phyloP scores from a whole-genome alignment of 805 yeast genomes.

The Starmerella geochares region DNA sequence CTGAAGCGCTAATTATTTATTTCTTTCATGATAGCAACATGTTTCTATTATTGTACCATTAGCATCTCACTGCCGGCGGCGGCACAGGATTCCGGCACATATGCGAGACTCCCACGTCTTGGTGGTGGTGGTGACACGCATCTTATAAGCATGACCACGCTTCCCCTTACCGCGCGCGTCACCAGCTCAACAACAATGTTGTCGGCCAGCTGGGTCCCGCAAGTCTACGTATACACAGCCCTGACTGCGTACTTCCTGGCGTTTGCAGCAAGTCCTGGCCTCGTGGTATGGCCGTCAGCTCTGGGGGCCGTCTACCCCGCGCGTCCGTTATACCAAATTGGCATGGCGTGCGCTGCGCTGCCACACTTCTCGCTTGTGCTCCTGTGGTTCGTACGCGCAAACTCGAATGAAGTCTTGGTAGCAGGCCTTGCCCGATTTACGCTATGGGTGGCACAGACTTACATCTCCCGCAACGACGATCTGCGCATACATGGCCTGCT shows the following conservation, averaged over 20 bases:
- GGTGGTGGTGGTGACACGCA: too few relatives aligned
- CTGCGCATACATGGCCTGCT: slow-evolving; percentile 19
- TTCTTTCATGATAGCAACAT: background rate
- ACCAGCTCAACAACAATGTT: background rate
- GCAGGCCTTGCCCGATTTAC: slow-evolving; percentile 58
- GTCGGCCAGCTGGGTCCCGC: slow-evolving; percentile 7
- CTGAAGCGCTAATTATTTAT: background rate
- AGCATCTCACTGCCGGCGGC: too few relatives aligned
- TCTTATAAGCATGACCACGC: background rate
- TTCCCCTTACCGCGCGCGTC: slow-evolving; percentile 1
- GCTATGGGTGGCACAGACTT: slow-evolving; percentile 80
- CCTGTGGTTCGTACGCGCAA: slow-evolving; percentile 21
- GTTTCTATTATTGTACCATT: too few relatives aligned
- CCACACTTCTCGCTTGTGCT: slow-evolving; percentile 59
- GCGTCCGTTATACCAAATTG: slow-evolving; percentile 66
- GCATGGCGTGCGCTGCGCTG: slow-evolving; percentile 72
- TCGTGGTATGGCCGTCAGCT: slow-evolving; percentile 57
- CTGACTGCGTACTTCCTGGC: slow-evolving; percentile 14
- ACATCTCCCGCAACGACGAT: slow-evolving; percentile 56
- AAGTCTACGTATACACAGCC: background rate
- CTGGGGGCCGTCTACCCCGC: slow-evolving; percentile 75
- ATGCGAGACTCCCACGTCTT: too few relatives aligned
- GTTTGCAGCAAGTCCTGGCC: slow-evolving; percentile 2
- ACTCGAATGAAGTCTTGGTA: slow-evolving; percentile 25
- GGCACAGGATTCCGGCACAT: too few relatives aligned